Percentiles rank a stretch among this genome's conserved stretches.
Evolutionary conservation across 352 stramenopile species (phyloP).

Genomic region (Phytophthora crassamura): DNA sequence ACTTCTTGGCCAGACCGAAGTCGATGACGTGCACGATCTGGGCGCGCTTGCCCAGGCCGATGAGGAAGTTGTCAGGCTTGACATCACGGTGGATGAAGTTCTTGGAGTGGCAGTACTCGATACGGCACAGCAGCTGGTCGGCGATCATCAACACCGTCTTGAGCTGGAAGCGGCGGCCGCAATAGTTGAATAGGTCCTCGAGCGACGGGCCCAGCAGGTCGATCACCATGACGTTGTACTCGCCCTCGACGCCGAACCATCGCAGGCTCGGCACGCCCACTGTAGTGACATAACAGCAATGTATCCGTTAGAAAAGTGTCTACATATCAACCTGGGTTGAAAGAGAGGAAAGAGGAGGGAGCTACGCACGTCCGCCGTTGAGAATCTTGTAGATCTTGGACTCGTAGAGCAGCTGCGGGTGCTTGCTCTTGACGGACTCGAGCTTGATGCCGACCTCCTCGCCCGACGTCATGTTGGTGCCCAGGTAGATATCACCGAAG

Average conservation of each 20-base stretch:
- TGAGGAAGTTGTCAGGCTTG: constrained; percentile 93
- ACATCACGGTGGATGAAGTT: constrained; percentile 93
- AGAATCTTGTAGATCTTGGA: constrained; percentile 99
- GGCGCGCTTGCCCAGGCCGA: constrained; percentile 87
- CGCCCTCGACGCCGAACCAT: constrained; percentile 99
- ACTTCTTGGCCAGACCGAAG: constrained; percentile 92
- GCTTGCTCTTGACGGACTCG: constrained; percentile 97
- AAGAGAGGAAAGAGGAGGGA: background rate
- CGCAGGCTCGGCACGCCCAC: constrained; percentile 98
- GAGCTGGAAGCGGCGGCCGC: constrained; percentile 89
- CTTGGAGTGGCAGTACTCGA: constrained; percentile 91
- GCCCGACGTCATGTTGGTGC: constrained; percentile 99
- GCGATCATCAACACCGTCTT: constrained; percentile 97
- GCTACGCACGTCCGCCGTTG: constrained; percentile 96
- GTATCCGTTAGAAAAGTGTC: constrained; percentile 21
- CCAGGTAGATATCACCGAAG: constrained; percentile 99
- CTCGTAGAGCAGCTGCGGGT: constrained; percentile 99
- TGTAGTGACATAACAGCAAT: constrained; percentile 44
- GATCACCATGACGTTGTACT: constrained; percentile 99
- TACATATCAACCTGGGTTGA: background rate
- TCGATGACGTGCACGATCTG: constrained; percentile 90
- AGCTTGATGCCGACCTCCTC: constrained; percentile 99
- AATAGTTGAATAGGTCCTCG: constrained; percentile 92
- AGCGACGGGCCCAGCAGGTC: constrained; percentile 98
- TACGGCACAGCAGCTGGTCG: constrained; percentile 84